phyloP scores from a whole-genome alignment of 192 early-diverging fungal genomes.

The Coemansia sp. region DNA sequence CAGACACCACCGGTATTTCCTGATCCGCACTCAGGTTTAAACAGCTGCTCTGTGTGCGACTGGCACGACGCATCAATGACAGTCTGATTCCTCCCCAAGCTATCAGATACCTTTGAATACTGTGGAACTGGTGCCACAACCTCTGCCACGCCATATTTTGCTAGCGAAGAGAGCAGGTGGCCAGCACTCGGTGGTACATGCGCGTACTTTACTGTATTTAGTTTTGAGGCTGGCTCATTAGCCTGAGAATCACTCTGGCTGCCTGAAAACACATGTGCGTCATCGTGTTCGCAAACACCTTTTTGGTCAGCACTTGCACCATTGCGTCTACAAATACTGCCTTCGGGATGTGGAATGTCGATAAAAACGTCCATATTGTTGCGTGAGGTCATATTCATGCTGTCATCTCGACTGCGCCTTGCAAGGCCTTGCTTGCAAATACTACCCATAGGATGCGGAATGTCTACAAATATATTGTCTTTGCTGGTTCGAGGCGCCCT shows the following conservation, averaged over 20 bases:
- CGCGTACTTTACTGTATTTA: conserved; percentile 1
- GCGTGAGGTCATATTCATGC: neutral
- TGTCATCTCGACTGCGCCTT: neutral
- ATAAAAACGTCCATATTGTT: neutral
- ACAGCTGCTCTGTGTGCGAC: conserved; percentile 10
- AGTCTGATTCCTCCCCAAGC: neutral
- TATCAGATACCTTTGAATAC: conserved; percentile 22
- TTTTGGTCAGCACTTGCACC: neutral
- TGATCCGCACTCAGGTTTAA: conserved; percentile 16
- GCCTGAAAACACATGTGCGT: too few relatives aligned
- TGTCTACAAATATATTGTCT: conserved; percentile 13
- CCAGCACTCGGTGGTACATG: neutral
- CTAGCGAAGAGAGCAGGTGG: conserved; percentile 5
- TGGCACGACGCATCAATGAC: neutral
- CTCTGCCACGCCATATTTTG: conserved; percentile 10
- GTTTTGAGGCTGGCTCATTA: too few relatives aligned
- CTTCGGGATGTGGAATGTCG: neutral
- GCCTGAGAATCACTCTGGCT: too few relatives aligned
- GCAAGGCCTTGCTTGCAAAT: neutral
- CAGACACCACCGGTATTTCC: neutral
- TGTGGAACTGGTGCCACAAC: conserved; percentile 12
- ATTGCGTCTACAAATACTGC: neutral
- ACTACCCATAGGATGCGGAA: conserved; percentile 6
- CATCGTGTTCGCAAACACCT: too few relatives aligned
- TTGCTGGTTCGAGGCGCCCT: neutral